These are phyloP conservation scores for Candida morakotiae DNA, from an alignment of 805 yeast species.

Conservation along the genomic window DNA sequence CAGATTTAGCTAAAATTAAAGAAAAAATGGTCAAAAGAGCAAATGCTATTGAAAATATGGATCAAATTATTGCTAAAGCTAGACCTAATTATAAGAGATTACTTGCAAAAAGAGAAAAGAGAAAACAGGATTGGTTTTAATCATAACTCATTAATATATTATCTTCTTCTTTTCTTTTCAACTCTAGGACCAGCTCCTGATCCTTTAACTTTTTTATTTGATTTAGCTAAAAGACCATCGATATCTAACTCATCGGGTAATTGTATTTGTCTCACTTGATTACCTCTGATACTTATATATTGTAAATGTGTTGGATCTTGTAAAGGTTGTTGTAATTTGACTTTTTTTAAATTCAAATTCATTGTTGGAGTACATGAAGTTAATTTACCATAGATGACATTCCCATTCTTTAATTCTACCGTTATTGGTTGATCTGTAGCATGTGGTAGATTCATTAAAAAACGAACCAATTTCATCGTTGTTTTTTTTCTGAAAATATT, in stretches of 20 bases:
- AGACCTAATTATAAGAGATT: conserved; percentile 46
- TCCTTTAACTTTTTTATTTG: conserved; percentile 39
- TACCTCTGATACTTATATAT: conserved; percentile 83
- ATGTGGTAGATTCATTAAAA: conserved; percentile 70
- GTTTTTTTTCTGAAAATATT: not conserved
- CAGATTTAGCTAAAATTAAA: conserved; percentile 66
- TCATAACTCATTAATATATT: not conserved
- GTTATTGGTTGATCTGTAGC: conserved; percentile 78
- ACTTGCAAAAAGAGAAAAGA: conserved; percentile 29
- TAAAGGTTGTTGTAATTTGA: conserved; percentile 69
- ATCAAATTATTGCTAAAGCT: conserved; percentile 59
- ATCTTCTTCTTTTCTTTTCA: conserved; percentile 1
- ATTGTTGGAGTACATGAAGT: conserved; percentile 84
- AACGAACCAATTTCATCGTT: conserved; percentile 62
- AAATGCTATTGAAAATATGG: conserved; percentile 64
- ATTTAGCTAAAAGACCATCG: conserved; percentile 56
- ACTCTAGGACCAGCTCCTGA: conserved; percentile 40
- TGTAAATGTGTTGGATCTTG: conserved; percentile 70
- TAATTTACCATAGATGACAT: conserved; percentile 78
- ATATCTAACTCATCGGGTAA: conserved; percentile 84
- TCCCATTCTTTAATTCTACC: conserved; percentile 88
- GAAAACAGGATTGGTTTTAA: conserved; percentile 33
- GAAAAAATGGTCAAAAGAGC: conserved; percentile 57
- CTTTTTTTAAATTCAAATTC: conserved; percentile 81
- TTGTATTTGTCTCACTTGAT: conserved; percentile 76